Evolutionary conservation across 257 asterid species (phyloP), one percentile per base, ranked within the genome.

Genomic region (Fraxinus anomala): DNA sequence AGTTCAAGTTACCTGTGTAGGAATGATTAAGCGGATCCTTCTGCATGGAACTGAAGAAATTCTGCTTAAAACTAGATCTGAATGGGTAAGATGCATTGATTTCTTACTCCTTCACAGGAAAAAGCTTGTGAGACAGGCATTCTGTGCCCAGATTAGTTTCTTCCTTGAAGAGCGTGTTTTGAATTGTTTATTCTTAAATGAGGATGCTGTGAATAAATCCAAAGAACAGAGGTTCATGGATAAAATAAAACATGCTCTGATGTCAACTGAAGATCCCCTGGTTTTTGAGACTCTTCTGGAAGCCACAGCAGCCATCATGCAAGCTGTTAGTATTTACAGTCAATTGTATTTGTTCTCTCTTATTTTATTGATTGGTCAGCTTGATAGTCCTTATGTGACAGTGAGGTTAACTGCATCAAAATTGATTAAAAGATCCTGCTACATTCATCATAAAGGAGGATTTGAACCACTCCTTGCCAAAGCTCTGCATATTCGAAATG

Each of bases 221-320:
- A 93, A 86, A 82, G 99, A 95, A 82, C 92, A 89, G 87, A 86
- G 85, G 78, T 90, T 95, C 86, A 86, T 95, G 92, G 96, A 89
- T 83, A 90, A 86, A 87, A 85, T 95, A 83, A 95, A 91, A 83
- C 92, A 93, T 80, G 97, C 97, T 83, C 76, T 95, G 75, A 91
- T 91, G 39, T 86, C 89, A 77, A 87, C 90, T 75, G 91, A 88
- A 76, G 97, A 95, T 83, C 97, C 97, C 70, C 84, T 86, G 83
- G 85, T 93, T 73, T 79, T 87, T 73, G 94, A 89, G 86, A 90
- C 97, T 73, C 96, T 95, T 83, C 85, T 95, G 26, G 97, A 95
- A 87, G 86, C 92, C 76, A 82, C 91, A 73, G 94, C 98, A 76
- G 84, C 88, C 83, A 86, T 95, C 78, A 89, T 95, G 97, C 89